phyloP scores from a whole-genome alignment of 352 stramenopile species.

The Sclerospora graminicola region DNA sequence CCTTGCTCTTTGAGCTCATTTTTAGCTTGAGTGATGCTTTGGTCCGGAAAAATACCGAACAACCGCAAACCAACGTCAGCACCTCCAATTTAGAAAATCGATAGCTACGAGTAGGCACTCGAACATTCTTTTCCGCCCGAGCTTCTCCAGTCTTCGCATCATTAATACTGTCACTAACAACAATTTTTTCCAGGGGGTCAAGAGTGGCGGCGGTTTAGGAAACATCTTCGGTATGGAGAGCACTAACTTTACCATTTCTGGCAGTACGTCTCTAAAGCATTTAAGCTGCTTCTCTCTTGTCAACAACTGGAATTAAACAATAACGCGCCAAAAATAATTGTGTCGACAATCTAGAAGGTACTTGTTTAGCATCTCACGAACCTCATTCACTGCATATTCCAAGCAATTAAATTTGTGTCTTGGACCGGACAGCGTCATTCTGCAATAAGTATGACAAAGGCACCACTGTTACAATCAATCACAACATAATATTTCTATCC shows the following conservation, averaged over 20 bases:
- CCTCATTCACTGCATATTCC: constrained; percentile 28
- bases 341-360: background rate
- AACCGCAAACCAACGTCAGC: constrained; percentile 19
- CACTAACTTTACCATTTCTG: background rate
- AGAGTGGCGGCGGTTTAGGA: background rate
- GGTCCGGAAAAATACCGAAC: constrained; percentile 51
- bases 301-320: constrained; percentile 24
- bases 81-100: background rate
- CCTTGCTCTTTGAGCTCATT: constrained; percentile 1
- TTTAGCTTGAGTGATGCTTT: constrained; percentile 19
- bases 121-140: background rate
- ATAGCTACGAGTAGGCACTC: background rate
- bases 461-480: background rate
- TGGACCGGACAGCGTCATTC: constrained; percentile 19
- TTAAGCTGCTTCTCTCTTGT: constrained; percentile 10
- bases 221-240: background rate
- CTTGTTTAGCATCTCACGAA: constrained; percentile 2
- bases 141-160: background rate
- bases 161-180: background rate
- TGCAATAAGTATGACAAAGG: constrained; percentile 10
- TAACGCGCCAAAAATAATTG: background rate
- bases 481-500: background rate
- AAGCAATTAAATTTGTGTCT: constrained; percentile 27
- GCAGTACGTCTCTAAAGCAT: background rate
- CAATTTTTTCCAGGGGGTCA: background rate